Base-by-base conservation (phyloP, 2,329 filamentous ascomycete genomes). In the Ampelomyces quisqualis region DNA sequence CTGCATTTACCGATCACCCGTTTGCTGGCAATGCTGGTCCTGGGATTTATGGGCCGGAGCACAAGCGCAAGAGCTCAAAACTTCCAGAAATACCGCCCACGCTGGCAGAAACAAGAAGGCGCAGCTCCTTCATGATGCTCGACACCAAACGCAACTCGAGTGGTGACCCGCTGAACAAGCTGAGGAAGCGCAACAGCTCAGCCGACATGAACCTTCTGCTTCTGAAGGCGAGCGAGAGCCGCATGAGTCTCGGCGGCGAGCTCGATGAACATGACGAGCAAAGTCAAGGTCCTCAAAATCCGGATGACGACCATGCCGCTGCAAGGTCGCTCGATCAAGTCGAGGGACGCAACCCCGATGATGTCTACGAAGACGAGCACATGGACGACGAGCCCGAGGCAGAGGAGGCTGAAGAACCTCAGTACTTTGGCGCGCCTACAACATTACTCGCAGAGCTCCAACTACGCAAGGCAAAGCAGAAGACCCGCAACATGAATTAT, bases 361-460 rank as follows among this genome's bases (percentile, higher is more conserved):
- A 70, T 21, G 60, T 65, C 21, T 59, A 60, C 14, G 69, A 72
- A 1, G 69, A 73, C 11, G 73, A 75, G 7, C 72, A 64, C 30
- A 58, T 60, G 13, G 69, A 70, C 1, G 69, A 73, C 5, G 74
- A 75, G 5, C 14, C n/a, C 5, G 72, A 67, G 34, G 58, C 60
- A 14, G 70, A 73, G 1, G 70, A 74, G 18, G 72, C 75, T 8
- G 72, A 73, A 17, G 54, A 60, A 33, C 50, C 57, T 30, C 58
- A 74, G 1, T 85, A 81, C 49, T 77, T 83, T 38, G 88, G 87
- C 1, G 79, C 84, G 3, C 93, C 93, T 1, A 95, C 90, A 1
- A 98, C 93, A 0, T 77, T 98, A 0, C 79, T 98, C 17, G 93
- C 93, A 0, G 93, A 98, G 65, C 75, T 98, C 6, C 89, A 96